Base-by-base conservation (phyloP, 1,284 basidiomycete genomes). In the Ustilago lituana region DNA sequence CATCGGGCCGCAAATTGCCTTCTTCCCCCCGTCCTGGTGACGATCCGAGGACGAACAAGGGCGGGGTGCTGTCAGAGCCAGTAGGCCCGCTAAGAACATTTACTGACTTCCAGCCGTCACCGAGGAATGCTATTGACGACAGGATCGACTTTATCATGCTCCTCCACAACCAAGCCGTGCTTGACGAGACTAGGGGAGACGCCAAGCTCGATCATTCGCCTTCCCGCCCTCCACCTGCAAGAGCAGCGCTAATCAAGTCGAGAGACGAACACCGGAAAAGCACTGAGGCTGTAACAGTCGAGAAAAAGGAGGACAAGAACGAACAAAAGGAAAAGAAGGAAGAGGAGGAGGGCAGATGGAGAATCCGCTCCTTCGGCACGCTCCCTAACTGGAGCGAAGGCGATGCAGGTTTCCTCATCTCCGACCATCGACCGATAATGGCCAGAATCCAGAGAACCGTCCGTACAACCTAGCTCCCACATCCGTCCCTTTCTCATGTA, bases 311-410 rank as follows among this genome's bases (percentile, higher is more conserved):
- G 23, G 37, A 31, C 39, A 31, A 7, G 39, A 38, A 14, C 4
- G 11, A 23, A 37, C 17, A n/a, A n/a, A 29, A 35, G n/a, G 23
- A 6, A 40, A 38, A 11, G 6, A 23, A 9, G n/a, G 17, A 8
- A 8, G 32, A 35, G 17, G 24, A 35, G 9, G 38, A 55, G 15
- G 29, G 5, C 8, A 45, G 54, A 11, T 76, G 72, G 74, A 52
- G 27, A 12, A 73, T 76, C 11, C 45, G 40, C 15, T 43, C 68
- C 1, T 63, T 55, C 19, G 74, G 69, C 0, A 61, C 64, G 1
- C 53, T 76, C 2, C 54, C 64, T 5, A 74, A 63, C 31, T 76
- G 74, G 74, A 72, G 68, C 40, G 68, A 70, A 26, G 65, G 52
- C 10, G 74, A 76, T 45, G 74, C 64, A 4, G 72, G 72, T 4